phyloP scores from a whole-genome alignment of 352 stramenopile species.

The Phytophthora citricola region DNA sequence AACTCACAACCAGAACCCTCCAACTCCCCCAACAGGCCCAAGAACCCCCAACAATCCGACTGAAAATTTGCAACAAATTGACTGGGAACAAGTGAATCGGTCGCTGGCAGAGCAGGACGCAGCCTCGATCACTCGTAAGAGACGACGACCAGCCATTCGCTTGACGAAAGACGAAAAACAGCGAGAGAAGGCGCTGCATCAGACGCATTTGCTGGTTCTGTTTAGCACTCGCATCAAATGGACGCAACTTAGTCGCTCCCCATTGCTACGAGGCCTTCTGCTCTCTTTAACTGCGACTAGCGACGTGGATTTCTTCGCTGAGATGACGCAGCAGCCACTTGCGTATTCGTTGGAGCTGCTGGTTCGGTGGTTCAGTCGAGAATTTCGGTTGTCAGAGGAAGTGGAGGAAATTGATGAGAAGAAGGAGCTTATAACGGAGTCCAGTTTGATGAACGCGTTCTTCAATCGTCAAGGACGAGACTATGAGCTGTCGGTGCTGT shows the following conservation, averaged over 20 bases:
- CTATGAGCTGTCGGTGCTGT: constrained; percentile 66
- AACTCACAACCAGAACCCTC: background rate
- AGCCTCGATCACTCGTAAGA: constrained; percentile 40
- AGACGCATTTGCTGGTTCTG: constrained; percentile 74
- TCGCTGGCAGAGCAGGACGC: constrained; percentile 42
- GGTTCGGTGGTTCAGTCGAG: constrained; percentile 66
- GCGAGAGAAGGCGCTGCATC: constrained; percentile 66
- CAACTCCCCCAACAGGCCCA: constrained; percentile 19
- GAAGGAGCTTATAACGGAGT: constrained; percentile 47
- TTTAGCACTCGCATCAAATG: constrained; percentile 58
- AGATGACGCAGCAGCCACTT: constrained; percentile 43
- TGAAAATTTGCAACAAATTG: constrained; percentile 49
- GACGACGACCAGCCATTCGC: constrained; percentile 41
- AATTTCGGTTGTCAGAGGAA: constrained; percentile 46
- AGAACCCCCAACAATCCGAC: constrained; percentile 17
- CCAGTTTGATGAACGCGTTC: constrained; percentile 61
- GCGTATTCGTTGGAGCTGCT: constrained; percentile 69
- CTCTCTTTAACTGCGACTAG: constrained; percentile 60
- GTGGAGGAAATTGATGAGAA: constrained; percentile 1
- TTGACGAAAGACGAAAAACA: constrained; percentile 73
- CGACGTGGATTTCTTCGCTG: constrained; percentile 54
- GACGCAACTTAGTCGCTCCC: constrained; percentile 48
- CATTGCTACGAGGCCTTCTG: constrained; percentile 59
- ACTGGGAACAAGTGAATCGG: constrained; percentile 78
- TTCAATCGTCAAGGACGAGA: constrained; percentile 48